phyloP scores from a whole-genome alignment of 2,329 filamentous ascomycete species.

The Claviceps maximensis region DNA sequence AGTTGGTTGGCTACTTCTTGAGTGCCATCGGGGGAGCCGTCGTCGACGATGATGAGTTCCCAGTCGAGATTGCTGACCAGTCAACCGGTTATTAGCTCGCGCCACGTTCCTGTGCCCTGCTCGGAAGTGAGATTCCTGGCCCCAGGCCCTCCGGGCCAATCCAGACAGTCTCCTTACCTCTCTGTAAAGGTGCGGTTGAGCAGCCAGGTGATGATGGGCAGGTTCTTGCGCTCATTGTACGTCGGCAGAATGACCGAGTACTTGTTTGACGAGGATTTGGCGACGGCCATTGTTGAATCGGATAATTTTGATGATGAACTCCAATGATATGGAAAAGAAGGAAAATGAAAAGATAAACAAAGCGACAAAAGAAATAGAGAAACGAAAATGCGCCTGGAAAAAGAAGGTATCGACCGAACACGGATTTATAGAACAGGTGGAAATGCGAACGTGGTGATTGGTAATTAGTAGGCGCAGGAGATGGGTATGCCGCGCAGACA shows the following conservation, averaged over 20 bases:
- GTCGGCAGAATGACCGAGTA: conserved; percentile 97
- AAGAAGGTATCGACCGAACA: neutral
- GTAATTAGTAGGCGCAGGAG: neutral
- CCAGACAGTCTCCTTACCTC: conserved; percentile 47
- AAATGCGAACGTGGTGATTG: neutral
- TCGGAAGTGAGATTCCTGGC: neutral
- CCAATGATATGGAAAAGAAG: neutral
- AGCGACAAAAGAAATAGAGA: neutral
- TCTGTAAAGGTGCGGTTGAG: conserved; percentile 85
- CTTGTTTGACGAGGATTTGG: conserved; percentile 45
- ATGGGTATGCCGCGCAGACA: neutral
- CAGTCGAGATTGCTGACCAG: conserved; percentile 69
- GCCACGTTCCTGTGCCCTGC: neutral
- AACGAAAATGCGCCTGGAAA: neutral
- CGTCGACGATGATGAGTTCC: conserved; percentile 97
- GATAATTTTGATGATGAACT: neutral
- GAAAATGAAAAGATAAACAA: neutral
- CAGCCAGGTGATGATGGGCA: conserved; percentile 91
- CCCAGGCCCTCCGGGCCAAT: no score
- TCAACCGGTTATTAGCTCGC: neutral
- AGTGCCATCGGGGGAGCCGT: conserved; percentile 92
- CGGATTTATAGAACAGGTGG: neutral
- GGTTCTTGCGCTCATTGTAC: conserved; percentile 95
- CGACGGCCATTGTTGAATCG: conserved; percentile 31
- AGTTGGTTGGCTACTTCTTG: conserved; percentile 84